Evolutionary conservation across 2,329 filamentous ascomycete genomes (phyloP), one percentile per base, ranked within the genome.

Genomic region (Hypoxylon sp.): DNA sequence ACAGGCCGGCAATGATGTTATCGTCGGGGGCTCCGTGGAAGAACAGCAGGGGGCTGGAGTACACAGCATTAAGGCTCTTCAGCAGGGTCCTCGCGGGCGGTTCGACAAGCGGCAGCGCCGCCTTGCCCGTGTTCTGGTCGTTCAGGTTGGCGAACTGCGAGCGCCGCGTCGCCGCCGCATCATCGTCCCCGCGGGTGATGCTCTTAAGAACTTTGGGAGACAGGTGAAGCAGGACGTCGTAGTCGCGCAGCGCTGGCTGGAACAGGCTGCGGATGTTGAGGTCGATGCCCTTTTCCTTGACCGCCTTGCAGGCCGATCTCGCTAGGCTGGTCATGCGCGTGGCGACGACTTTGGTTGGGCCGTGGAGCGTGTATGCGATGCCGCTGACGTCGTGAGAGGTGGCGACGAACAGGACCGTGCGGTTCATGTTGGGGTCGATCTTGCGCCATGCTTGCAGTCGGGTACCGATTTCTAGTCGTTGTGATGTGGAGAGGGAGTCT

Each of bases 361-460:
- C 81, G 52, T 84, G 83, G 60, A 87, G 86, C 55, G 94, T 97
- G 86, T 94, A 98, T 0, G 91, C 91, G 8, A 91, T 88, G 3
- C 96, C 96, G 37, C 91, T 92, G 4, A 83, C 81, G 74, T 98
- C 94, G 70, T 92, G 83, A 58, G 92, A 92, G 0, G 93, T 94
- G 2, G 94, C 94, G 3, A 91, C 91, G 75, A 98, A 92, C 42
- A 98, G 82, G 17, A 92, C 90, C 2, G 93, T 88, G 68, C 90
- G 90, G 80, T 96, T 97, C 90, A 98, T 92, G 58, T 87, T 89
- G 0, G 94, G 94, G 75, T 99, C 96, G 59, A 96, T 90, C 71
- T 92, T 93, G 64, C 96, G 88, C 93, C 94, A 97, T 13, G 91
- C 90, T 68, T 93, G 89, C 64, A 98, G 91, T 19, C 91, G 89